Conservation (phyloP, 2,329 filamentous ascomycete species). For the Graphiopsis chlorocephala region DNA sequence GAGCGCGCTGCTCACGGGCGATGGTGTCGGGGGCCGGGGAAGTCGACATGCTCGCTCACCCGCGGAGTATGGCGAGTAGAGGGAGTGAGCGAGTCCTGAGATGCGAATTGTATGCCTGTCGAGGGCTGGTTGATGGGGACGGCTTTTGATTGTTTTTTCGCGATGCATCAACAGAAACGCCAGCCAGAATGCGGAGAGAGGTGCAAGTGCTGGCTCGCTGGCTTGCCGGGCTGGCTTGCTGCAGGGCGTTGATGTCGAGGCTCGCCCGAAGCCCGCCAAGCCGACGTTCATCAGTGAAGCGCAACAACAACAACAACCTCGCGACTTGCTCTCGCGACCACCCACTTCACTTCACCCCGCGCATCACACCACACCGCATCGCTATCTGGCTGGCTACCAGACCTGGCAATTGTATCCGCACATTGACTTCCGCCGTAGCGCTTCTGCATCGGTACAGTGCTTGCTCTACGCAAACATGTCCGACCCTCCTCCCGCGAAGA, state of each 20-base stretch:
- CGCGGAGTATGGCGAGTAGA: conserved; percentile 5
- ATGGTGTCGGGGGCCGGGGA: conserved; percentile 12
- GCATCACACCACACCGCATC: background rate
- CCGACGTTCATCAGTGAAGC: background rate
- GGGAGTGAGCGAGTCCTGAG: background rate
- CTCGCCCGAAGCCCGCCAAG: background rate
- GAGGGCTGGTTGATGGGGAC: conserved; percentile 2
- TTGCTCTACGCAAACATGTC: conserved; percentile 5
- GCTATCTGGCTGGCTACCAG: background rate
- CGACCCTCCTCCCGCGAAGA: conserved; percentile 11
- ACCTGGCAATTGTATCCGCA: background rate
- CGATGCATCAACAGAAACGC: conserved; percentile 14
- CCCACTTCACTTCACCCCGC: background rate
- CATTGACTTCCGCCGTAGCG: background rate
- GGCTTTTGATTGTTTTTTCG: conserved; percentile 12
- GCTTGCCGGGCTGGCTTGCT: background rate
- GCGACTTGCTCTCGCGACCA: background rate
- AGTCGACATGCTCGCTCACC: conserved; percentile 16
- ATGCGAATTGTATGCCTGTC: background rate
- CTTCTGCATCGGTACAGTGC: background rate
- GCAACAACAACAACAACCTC: too few species aligned
- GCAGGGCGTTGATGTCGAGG: background rate
- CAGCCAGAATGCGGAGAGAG: conserved; percentile 14
- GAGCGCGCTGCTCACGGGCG: conserved; percentile 24
- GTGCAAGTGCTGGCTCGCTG: background rate